A percentile compares a stretch with the other conserved stretches of the same genome.
Conservation (phyloP, 495 filamentous ascomycete genomes). For the Aspergillus saccharolyticus region DNA sequence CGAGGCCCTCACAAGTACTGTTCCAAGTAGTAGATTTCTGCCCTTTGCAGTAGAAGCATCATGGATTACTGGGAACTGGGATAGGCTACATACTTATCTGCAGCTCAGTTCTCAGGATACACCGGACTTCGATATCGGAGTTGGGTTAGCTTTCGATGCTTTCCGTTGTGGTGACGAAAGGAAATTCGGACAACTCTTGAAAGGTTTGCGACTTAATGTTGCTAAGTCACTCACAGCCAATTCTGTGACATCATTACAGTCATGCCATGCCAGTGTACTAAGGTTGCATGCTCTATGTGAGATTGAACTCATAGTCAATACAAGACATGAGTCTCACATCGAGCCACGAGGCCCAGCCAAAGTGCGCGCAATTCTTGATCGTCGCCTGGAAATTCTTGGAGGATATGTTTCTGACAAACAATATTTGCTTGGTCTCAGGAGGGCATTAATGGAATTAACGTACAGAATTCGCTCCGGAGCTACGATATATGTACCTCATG, state of each 20-base stretch:
- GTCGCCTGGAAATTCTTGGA: constrained; percentile 77
- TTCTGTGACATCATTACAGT: constrained; percentile 69
- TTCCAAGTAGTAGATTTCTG: constrained; percentile 52
- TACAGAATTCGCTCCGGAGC: constrained; percentile 14
- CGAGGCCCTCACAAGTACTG: constrained; percentile 62
- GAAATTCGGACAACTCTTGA: constrained; percentile 55
- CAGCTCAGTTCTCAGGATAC: constrained; percentile 44
- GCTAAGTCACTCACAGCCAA: constrained; percentile 67
- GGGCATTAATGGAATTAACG: constrained; percentile 76
- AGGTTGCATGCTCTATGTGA: constrained; percentile 84
- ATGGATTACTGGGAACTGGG: constrained; percentile 83
- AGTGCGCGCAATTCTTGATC: constrained; percentile 57
- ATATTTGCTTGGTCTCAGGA: constrained; percentile 80
- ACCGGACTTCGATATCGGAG: constrained; percentile 74
- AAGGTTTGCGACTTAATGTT: constrained; percentile 61
- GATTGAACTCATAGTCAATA: constrained; percentile 69
- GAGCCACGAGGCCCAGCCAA: constrained; percentile 26
- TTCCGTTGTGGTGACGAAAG: constrained; percentile 51
- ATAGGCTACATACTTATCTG: constrained; percentile 66
- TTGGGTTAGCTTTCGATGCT: constrained; percentile 67
- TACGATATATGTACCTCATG: not conserved
- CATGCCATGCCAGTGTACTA: constrained; percentile 75
- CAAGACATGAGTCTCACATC: constrained; percentile 20
- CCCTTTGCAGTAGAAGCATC: constrained; percentile 85
- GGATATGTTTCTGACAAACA: constrained; percentile 88